A percentile compares a stretch with the other conserved stretches of the same genome.
Conservation (phyloP, 2,329 filamentous ascomycete species). For the Pleomassaria siparia region DNA sequence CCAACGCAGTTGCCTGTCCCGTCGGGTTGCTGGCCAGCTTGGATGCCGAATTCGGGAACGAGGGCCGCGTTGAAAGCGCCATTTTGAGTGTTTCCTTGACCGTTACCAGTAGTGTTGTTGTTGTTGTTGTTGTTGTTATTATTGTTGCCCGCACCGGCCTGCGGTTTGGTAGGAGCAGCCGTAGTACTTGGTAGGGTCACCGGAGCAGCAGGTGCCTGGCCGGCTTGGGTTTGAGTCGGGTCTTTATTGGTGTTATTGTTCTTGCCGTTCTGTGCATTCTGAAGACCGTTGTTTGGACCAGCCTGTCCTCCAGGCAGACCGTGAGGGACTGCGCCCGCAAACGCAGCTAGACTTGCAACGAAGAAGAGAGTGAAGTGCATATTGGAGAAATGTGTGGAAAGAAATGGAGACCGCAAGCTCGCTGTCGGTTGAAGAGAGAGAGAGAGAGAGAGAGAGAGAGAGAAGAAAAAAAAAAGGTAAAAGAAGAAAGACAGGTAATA, state of each 20-base stretch:
- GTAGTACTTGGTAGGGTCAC: neutral
- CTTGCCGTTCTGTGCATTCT: neutral
- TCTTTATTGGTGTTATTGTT: neutral
- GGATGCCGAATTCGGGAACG: constrained; percentile 15
- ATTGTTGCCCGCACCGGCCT: neutral
- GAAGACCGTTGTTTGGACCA: neutral
- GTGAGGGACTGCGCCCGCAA: neutral
- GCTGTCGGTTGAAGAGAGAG: neutral
- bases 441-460: neutral
- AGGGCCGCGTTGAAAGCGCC: constrained; percentile 11
- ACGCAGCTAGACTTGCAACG: neutral
- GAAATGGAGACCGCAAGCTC: neutral
- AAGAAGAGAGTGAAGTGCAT: neutral
- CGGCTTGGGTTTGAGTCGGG: neutral
- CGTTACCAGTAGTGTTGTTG: too few species aligned
- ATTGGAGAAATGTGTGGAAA: neutral
- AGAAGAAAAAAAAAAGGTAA: neutral
- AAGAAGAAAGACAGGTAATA: neutral
- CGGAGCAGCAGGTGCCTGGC: neutral
- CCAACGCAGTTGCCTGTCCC: constrained; percentile 15
- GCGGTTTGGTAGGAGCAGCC: neutral
- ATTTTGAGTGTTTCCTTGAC: neutral
- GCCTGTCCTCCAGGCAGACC: neutral
- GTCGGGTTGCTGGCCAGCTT: constrained; percentile 10
- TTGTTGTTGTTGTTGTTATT: too few species aligned